Evolutionary conservation across 768 basidiomycete species (phyloP), one percentile per base, ranked within the genome.

Genomic region (Lyophyllum shimeji): DNA sequence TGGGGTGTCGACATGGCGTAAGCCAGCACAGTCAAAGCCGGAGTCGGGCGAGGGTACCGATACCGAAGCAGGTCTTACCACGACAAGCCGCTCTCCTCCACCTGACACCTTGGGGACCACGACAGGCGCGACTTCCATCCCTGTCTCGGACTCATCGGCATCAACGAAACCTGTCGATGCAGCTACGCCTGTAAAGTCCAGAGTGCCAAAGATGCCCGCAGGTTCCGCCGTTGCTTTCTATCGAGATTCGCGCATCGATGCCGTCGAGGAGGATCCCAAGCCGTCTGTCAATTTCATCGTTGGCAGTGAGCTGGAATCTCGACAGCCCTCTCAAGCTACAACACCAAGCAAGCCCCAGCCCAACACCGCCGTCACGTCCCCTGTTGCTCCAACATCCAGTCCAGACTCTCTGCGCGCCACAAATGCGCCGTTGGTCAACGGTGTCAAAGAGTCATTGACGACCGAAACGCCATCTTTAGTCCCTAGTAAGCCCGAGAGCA

Each of bases 151-250:
- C 31, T 60, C 60, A 37, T 63, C 71, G n/a, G 45, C 65, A 17
- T 51, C 69, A 33, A 42, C 53, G 33, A 76, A 73, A 55, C 29
- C 29, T 29, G 58, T 63, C 33, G 74, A 76, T 9, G 61, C 56
- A 29, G 53, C 61, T 29, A 65, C 60, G 51, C 56, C 71, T 34
- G 58, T 71, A 33, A 82, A 82, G 49, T 63, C 76, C 7, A 78
- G 83, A 64, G 69, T 78, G n/a, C 85, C 84, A 4, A 90, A 85
- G 67, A 82, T 89, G 80, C 87, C 88, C 47, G 82, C 74, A 50
- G 89, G 88, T 20, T 84, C 86, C 45, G 80, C 78, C 40, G 85
- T 91, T 52, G 89, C 85, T 33, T 89, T 89, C 70, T 86, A 86
- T 68, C 85, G 87, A 37, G 82, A 84, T 65, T 82, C 82, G 7